Evolutionary conservation across 768 basidiomycete species (phyloP).

Genomic region (Serendipita sp.): DNA sequence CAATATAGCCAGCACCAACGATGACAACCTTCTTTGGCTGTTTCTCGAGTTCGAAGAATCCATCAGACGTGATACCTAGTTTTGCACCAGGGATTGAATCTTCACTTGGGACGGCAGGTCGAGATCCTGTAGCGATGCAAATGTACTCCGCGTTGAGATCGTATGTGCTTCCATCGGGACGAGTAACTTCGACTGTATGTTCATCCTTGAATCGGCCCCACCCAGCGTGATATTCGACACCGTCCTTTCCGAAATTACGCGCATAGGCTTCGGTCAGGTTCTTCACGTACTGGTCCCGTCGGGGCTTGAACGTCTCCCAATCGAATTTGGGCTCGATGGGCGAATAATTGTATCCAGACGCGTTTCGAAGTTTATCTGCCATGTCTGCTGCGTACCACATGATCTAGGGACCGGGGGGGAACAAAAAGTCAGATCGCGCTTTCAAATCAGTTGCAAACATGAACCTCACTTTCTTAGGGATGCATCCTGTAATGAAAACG

Average conservation of each 20-base stretch:
- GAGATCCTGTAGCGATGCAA: constrained; percentile 73
- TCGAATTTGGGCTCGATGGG: constrained; percentile 46
- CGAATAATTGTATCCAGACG: constrained; percentile 36
- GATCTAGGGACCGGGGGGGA: constrained; percentile 33
- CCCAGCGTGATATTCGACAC: constrained; percentile 76
- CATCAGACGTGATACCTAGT: constrained; percentile 83
- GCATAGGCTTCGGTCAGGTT: constrained; percentile 84
- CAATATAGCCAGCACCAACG: constrained; percentile 95
- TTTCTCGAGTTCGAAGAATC: constrained; percentile 81
- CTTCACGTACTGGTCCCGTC: constrained; percentile 90
- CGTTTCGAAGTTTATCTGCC: constrained; percentile 66
- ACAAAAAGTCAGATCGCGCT: background rate
- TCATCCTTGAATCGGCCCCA: constrained; percentile 54
- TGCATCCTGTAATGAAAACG: constrained; percentile 45
- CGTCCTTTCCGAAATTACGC: constrained; percentile 69
- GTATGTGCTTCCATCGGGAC: constrained; percentile 48
- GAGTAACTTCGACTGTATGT: constrained; percentile 55
- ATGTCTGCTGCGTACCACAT: constrained; percentile 97
- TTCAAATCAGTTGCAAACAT: too few species aligned
- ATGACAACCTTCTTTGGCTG: constrained; percentile 90
- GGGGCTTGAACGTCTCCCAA: constrained; percentile 82
- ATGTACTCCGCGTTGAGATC: constrained; percentile 61
- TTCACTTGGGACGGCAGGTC: constrained; percentile 63
- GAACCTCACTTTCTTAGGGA: constrained; percentile 74
- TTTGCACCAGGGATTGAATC: constrained; percentile 75